A percentile compares a stretch with the other conserved stretches of the same genome.
These are phyloP conservation scores for Aspergillus sclerotioniger DNA, from an alignment of 495 filamentous ascomycete species.

Conservation along the genomic window DNA sequence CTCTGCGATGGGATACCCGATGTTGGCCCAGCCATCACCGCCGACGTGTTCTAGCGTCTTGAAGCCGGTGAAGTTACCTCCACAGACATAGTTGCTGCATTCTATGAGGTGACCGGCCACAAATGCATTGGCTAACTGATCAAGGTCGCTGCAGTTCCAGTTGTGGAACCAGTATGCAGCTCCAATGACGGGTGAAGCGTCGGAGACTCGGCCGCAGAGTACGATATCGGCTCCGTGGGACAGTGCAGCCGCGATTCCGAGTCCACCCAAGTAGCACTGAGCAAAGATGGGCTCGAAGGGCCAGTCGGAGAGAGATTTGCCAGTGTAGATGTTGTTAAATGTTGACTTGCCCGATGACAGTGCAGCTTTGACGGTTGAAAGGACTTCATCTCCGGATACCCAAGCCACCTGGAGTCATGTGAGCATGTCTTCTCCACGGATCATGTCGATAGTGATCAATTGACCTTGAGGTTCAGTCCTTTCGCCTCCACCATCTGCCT, in stretches of 20 bases:
- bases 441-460: not conserved
- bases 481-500: slow-evolving; percentile 40
- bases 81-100: slow-evolving; percentile 54
- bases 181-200: slow-evolving; percentile 54
- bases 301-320: slow-evolving; percentile 48
- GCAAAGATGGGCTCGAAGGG: slow-evolving; percentile 54
- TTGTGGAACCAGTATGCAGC: slow-evolving; percentile 50
- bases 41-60: slow-evolving; percentile 36
- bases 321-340: slow-evolving; percentile 53
- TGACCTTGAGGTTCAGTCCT: slow-evolving; percentile 44
- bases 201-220: slow-evolving; percentile 54
- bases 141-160: slow-evolving; percentile 42
- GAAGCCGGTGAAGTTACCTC: slow-evolving; percentile 60
- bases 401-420: slow-evolving; percentile 37
- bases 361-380: slow-evolving; percentile 40
- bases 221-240: slow-evolving; percentile 56
- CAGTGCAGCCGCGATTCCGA: slow-evolving; percentile 49
- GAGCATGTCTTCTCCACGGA: not conserved
- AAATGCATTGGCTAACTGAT: slow-evolving; percentile 51
- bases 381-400: slow-evolving; percentile 53
- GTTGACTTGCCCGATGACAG: slow-evolving; percentile 33
- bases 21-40: slow-evolving; percentile 39
- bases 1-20: slow-evolving; percentile 60
- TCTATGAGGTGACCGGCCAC: slow-evolving; percentile 57
- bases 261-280: slow-evolving; percentile 52